Evolutionary conservation across 2,329 filamentous ascomycete genomes (phyloP).

Genomic region (Colletotrichum nymphaeae): DNA sequence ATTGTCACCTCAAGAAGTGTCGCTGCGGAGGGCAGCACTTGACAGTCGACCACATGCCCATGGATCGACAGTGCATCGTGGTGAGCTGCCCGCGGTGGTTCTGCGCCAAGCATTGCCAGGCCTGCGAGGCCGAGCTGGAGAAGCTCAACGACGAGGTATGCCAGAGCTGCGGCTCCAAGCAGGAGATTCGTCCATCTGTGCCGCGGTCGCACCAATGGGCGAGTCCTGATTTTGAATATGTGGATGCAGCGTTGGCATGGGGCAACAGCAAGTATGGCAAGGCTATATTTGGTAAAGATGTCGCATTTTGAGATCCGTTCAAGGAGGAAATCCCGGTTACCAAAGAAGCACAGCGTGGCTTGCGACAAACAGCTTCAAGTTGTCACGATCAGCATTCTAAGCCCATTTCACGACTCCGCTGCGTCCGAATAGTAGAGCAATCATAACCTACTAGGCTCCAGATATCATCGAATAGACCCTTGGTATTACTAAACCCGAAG

Average conservation of each 20-base stretch:
- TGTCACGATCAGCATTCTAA: neutral
- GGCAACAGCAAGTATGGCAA: conserved; percentile 1
- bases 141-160: neutral
- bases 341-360: neutral
- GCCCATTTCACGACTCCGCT: neutral
- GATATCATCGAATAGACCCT: neutral
- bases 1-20: conserved; percentile 48
- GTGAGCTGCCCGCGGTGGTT: conserved; percentile 15
- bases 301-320: neutral
- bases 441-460: neutral
- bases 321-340: neutral
- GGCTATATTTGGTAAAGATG: neutral
- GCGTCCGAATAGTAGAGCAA: neutral
- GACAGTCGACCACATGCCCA: conserved; percentile 25
- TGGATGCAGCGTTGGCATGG: neutral
- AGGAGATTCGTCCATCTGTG: neutral
- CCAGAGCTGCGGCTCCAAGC: neutral
- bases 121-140: neutral
- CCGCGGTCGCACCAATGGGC: neutral
- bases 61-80: conserved; percentile 6
- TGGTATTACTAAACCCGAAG: neutral
- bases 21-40: conserved; percentile 50
- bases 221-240: neutral
- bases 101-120: conserved; percentile 26
- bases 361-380: neutral